Base-by-base conservation (phyloP, 345 rosid genomes). In the Euphorbia lathyris region DNA sequence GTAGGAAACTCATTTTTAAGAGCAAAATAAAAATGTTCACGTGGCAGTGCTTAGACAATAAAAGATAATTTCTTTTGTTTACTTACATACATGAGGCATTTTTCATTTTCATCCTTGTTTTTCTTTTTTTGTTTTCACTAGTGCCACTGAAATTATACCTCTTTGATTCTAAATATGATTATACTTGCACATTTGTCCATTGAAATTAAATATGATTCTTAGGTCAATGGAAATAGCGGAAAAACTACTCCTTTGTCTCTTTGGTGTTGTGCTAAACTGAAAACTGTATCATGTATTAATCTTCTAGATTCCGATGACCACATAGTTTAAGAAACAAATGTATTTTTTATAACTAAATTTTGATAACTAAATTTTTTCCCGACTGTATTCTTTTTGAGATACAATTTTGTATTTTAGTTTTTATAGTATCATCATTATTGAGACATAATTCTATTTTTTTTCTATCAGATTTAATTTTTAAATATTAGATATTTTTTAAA, bases 401-500 rank as follows among this genome's bases (percentile, higher is more conserved):
- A n/a, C 7, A 58, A 27, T 5, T 13, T 12, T 27, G 16, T 32
- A 34, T 34, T 2, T 34, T 34, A 2, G 38, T 58, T 14, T 14
- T 58, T 16, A 59, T 59, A 59, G n/a, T 59, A 30, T 30, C 5
- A 8, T 59, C 19, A 16, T 14, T 30, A 23, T 17, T 17, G 23
- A 59, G 9, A 30, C 19, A n/a, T n/a, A 19, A 30, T 52, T 55
- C 40, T 52, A 14, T 11, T 13, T 19, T 40, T 40, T n/a, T 40
- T 26, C 5, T 11, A 12, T 36, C 53, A 26, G 71, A 36, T 55
- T 9, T 23, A 61, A 12, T 56, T 53, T 67, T 53, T 53, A 13
- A 50, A 38, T 68, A 25, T n/a, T 13, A 67, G 29, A 53, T 67
- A 14, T 61, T n/a, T n/a, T n/a, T n/a, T n/a, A n/a, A n/a, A n/a